Evolutionary conservation across 106 monocot genomes (phyloP), one percentile per base, ranked within the genome.

Genomic region (Agapanthus africanus): DNA sequence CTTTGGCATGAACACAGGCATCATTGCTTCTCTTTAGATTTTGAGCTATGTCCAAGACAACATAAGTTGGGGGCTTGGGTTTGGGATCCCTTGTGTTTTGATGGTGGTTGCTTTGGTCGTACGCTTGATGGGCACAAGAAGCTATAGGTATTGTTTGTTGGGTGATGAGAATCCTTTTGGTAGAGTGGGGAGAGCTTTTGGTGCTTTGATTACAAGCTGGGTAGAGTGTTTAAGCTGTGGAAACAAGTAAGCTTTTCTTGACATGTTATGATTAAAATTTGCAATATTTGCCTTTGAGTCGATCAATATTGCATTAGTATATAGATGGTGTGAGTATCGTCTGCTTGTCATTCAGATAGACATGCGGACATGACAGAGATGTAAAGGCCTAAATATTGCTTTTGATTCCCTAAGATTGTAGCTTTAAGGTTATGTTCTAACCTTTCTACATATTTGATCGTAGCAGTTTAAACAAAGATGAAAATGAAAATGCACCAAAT

Each of bases 41-140:
- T 9, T 81, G 68, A 67, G 36, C 62, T 81, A 81, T 51, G 63
- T 81, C 7, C 81, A 81, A 21, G 81, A 81, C 8, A 76, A 76
- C 37, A 49, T 81, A 26, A 60, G 76, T 59, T 81, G 81, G 81
- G 72, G 52, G 4, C 71, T 81, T 4, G 76, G 81, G 1, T 81
- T 81, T 52, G 81, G 76, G 7, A 71, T 81, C 19, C 67, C 76
- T 0, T 73, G 67, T 42, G 36, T 51, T 68, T 32, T 76, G 11
- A 77, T 81, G 76, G 61, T 42, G 2, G 8, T 81, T 42, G 56
- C 81, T 25, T 0, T 73, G 8, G 14, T 62, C 21, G 2, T 81
- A 13, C 77, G 72, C 36, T 54, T 81, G 40, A 4, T 63, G 7
- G 76, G 81, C 4, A 73, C 72, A 22, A 61, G 21, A 61, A 81